Conservation (phyloP, 176 grass and related monocot species). For the Bonia amplexicaulis region DNA sequence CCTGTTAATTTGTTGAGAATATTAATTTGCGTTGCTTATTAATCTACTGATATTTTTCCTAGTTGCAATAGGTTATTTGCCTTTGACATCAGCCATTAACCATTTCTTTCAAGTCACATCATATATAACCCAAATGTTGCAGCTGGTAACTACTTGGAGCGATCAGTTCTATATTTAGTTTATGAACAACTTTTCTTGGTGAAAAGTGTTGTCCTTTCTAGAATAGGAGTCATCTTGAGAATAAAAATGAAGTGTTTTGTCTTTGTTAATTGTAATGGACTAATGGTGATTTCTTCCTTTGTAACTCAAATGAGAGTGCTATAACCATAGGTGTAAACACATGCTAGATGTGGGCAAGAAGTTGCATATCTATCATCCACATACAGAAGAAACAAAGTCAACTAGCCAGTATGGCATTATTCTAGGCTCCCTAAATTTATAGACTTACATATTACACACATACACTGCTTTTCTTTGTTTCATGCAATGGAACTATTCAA, state of each 20-base stretch:
- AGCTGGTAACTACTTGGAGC: neutral
- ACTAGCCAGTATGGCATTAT: neutral
- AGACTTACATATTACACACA: neutral
- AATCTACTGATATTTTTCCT: neutral
- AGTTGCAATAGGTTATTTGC: neutral
- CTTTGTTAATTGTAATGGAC: neutral
- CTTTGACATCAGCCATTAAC: neutral
- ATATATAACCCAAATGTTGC: neutral
- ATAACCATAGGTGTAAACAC: neutral
- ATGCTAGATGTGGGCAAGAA: neutral
- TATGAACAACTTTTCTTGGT: neutral
- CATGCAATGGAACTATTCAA: neutral
- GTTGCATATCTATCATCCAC: neutral
- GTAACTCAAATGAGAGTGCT: neutral
- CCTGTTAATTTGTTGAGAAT: neutral
- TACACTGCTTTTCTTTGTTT: constrained; percentile 2
- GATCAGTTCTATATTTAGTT: neutral
- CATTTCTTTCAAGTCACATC: neutral
- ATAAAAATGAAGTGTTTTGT: neutral
- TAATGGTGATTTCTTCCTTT: neutral
- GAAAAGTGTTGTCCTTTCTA: neutral
- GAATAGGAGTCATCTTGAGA: neutral
- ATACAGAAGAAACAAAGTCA: neutral
- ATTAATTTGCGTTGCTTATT: neutral
- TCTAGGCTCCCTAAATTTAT: neutral